Base-by-base conservation (phyloP, 495 filamentous ascomycete genomes). In the Lepidopterella palustris region DNA sequence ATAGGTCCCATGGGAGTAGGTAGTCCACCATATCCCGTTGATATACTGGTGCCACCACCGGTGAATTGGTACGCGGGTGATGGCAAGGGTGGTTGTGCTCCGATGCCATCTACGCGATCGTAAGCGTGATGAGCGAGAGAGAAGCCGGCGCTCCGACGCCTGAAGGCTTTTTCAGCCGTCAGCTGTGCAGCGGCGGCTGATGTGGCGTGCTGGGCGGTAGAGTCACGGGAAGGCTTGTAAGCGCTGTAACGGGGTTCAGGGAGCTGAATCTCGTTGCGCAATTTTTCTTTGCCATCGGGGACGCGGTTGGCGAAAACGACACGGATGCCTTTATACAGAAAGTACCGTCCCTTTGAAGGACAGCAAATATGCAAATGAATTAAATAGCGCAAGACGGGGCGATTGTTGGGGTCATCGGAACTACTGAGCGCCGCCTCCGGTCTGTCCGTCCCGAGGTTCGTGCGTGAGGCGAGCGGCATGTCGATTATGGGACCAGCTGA, bases 241-340 rank as follows among this genome's bases (percentile, higher is more conserved):
- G 85, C 77, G 59, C 84, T 87, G 67, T 88, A 99, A 32, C 87
- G 82, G 45, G 93, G 93, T 58, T 96, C 89, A 0, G 95, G 92
- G 51, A 87, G 77, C 53, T 95, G 88, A 27, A 92, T 87, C 69
- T 99, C 93, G 68, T 95, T 97, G 6, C 87, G 83, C 40, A 99
- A 78, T 57, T 84, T 89, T 74, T 97, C 93, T 69, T 97, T 97
- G 26, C 91, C 93, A 68, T 99, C 93, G 0, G 95, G 93, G 2
- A 97, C 95, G 26, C 93, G 84, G 71, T 99, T 99, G 54, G 93
- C 93, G 72, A 99, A 99, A 2, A 99, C 93, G 47, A 99, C 90
- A 28, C 93, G 83, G 58, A 97, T 88, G 58, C 80, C 88, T 67
- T 92, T 95, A 76, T 97, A 90, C 2, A 99, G 76, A 63, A 88